Percentiles rank a stretch among this genome's conserved stretches.
These are phyloP conservation scores for Salix caprea DNA, from an alignment of 345 rosid species.

Conservation along the genomic window DNA sequence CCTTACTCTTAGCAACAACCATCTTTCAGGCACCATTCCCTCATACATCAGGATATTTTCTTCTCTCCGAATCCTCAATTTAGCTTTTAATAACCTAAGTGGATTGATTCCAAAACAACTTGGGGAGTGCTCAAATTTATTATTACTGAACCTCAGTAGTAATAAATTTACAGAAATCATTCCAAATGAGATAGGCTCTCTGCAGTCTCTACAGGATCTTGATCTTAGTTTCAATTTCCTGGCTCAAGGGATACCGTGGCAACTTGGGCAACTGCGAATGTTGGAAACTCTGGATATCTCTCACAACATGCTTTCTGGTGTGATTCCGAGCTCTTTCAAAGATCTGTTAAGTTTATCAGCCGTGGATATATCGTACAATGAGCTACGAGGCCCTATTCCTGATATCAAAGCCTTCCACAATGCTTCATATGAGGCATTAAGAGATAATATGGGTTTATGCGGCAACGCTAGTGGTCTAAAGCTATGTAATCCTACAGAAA, in stretches of 20 bases:
- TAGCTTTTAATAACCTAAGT: neutral
- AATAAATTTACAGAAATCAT: neutral
- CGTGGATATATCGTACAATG: too few relatives aligned
- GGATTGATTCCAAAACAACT: conserved; percentile 5
- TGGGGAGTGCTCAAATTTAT: neutral
- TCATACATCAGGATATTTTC: neutral
- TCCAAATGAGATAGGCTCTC: neutral
- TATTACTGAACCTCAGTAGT: neutral
- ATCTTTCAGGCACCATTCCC: neutral
- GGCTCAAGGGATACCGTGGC: neutral
- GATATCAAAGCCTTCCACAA: too few relatives aligned
- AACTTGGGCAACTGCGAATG: neutral
- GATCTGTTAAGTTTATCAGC: too few relatives aligned
- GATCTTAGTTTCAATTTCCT: conserved; percentile 5
- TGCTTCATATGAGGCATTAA: too few relatives aligned
- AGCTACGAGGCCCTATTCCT: too few relatives aligned
- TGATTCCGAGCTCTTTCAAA: neutral
- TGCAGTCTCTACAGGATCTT: neutral
- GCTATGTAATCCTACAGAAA: too few relatives aligned
- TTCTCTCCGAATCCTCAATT: too few relatives aligned
- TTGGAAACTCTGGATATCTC: too few relatives aligned
- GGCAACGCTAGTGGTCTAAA: too few relatives aligned
- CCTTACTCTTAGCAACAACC: neutral
- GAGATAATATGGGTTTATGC: too few relatives aligned
- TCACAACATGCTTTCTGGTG: neutral